phyloP scores from a whole-genome alignment of 2,329 filamentous ascomycete genomes.

The Hypoxylon sp. region DNA sequence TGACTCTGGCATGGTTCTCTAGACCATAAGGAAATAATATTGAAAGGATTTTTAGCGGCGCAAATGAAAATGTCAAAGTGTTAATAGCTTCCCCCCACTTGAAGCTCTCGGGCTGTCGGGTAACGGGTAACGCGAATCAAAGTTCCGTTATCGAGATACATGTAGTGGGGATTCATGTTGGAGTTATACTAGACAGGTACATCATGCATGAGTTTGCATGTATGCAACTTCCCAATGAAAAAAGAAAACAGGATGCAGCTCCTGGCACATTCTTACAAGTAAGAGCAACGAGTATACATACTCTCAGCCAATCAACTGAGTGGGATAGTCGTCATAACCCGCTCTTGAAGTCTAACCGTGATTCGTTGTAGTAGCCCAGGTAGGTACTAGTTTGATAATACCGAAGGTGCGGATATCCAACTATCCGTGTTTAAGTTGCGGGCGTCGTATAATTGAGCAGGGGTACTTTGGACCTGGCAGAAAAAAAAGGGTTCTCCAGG shows the following conservation, averaged over 20 bases:
- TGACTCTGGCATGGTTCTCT: not conserved
- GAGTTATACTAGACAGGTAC: conserved; percentile 12
- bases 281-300: conserved; percentile 4
- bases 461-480: conserved; percentile 14
- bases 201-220: conserved; percentile 5
- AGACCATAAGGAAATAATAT: conserved; percentile 7
- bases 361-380: not conserved
- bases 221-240: conserved; percentile 9
- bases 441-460: conserved; percentile 16
- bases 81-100: conserved; percentile 19
- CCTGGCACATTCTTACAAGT: conserved; percentile 18
- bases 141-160: conserved; percentile 34
- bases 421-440: conserved; percentile 32
- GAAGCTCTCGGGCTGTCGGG: conserved; percentile 7
- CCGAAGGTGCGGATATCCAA: conserved; percentile 34
- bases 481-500: conserved; percentile 36
- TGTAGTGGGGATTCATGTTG: conserved; percentile 31
- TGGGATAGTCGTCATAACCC: not conserved
- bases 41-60: not conserved
- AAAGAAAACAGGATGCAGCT: conserved; percentile 12
- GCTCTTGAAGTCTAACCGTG: not conserved
- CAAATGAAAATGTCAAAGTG: conserved; percentile 21
- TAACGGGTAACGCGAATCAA: conserved; percentile 22
- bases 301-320: conserved; percentile 6
- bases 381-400: conserved; percentile 9